Base-by-base conservation (phyloP, 352 stramenopile species). In the Globisporangium emineosum region DNA sequence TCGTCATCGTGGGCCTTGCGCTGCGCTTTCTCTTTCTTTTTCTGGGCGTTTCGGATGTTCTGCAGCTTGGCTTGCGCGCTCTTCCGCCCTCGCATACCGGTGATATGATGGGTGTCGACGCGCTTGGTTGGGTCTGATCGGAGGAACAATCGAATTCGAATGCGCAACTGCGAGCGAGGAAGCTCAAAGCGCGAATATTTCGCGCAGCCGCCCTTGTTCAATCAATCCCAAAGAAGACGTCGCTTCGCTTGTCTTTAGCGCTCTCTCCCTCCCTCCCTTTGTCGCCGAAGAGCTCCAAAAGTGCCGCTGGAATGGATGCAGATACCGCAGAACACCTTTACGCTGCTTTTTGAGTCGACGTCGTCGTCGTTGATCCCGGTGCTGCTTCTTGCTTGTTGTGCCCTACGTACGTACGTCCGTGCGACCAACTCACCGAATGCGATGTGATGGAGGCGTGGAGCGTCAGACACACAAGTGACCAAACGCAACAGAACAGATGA, bases 161-260 rank as follows among this genome's bases (percentile, higher is more conserved):
- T 32, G 47, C 23, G 51, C 27, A 57, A 10, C 30, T 45, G 52
- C 52, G n/a, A 42, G 33, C 8, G 2, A 54, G 40, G 40, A 17
- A 17, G 17, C n/a, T n/a, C n/a, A n/a, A n/a, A n/a, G 19, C 40
- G 40, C 25, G 30, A 58, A 58, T 58, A 30, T 58, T 58, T 58
- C 51, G 29, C 50, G 50, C 50, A 56, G 25, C 45, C 45, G 45
- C 19, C 45, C n/a, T 17, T 8, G 50, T 56, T 55, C 47, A 54
- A 54, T 54, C 47, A 54, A 54, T 54, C 47, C 3, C 23, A 29
- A 27, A 51, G 43, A 51, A 51, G 25, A 33, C 19, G 52, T 6
- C 52, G 27, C 51, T 57, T 57, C 52, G 52, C 29, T 58, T 42
- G 19, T 58, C 52, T 58, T 57, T 57, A 17, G 29, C 29, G 27